Evolutionary conservation across 2,329 filamentous ascomycete genomes (phyloP).

Genomic region (Diaporthe citriasiana): DNA sequence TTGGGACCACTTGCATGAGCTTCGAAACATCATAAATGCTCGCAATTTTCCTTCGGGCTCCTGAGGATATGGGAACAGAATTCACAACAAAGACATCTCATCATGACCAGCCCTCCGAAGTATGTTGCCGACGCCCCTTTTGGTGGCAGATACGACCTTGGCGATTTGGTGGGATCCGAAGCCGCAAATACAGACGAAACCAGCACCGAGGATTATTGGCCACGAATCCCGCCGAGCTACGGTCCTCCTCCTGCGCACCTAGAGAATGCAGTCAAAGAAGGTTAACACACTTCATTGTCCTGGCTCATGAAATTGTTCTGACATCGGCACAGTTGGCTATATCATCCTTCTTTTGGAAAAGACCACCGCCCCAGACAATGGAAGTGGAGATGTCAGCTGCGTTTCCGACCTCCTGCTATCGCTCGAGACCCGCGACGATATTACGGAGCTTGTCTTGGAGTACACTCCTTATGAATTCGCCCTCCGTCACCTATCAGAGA

Average conservation of each 20-base stretch:
- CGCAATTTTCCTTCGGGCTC: neutral
- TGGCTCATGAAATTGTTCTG: neutral
- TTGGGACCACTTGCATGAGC: neutral
- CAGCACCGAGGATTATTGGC: constrained; percentile 5
- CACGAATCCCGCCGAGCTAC: neutral
- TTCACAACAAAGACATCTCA: neutral
- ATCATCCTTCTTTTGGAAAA: neutral
- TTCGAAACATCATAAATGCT: neutral
- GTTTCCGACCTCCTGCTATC: neutral
- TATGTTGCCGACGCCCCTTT: constrained; percentile 1
- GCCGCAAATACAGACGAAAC: neutral
- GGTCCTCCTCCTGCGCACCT: neutral
- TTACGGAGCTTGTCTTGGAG: neutral
- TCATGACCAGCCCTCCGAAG: neutral
- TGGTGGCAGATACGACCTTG: neutral
- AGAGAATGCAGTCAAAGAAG: constrained; percentile 6
- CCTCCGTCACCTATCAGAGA: neutral
- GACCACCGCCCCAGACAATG: neutral
- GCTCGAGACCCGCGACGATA: constrained; percentile 2
- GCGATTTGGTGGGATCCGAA: constrained; percentile 1
- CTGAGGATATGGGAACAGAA: neutral
- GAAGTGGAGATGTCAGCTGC: neutral
- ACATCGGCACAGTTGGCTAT: constrained; percentile 1
- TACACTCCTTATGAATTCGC: neutral
- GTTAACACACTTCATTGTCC: neutral